phyloP scores from a whole-genome alignment of 352 stramenopile genomes.

The Nothophytophthora sp. region DNA sequence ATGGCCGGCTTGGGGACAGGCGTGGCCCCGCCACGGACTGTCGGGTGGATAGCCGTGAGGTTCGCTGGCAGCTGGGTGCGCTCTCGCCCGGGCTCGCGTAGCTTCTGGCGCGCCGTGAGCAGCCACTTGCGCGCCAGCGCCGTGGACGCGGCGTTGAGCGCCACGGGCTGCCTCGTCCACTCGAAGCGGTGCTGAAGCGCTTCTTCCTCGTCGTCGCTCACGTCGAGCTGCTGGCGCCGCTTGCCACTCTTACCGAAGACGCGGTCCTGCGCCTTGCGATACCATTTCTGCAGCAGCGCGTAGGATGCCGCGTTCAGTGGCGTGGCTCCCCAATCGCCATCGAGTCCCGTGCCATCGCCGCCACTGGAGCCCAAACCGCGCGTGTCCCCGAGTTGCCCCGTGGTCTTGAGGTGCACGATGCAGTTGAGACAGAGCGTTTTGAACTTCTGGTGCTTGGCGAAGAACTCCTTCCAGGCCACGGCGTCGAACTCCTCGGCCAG shows the following conservation, averaged over 20 bases:
- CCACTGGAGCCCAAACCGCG: constrained; percentile 22
- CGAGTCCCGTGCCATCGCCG: constrained; percentile 18
- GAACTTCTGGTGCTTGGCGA: constrained; percentile 92
- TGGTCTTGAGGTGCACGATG: constrained; percentile 77
- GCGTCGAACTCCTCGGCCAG: constrained; percentile 92
- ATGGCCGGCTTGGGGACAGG: constrained; percentile 67
- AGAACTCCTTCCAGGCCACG: constrained; percentile 96
- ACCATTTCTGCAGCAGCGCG: constrained; percentile 93
- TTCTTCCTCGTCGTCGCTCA: constrained; percentile 90
- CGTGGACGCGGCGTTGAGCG: constrained; percentile 75
- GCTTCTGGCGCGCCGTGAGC: constrained; percentile 54
- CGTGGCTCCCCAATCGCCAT: constrained; percentile 53
- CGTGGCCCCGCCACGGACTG: constrained; percentile 54
- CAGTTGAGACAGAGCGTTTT: constrained; percentile 95
- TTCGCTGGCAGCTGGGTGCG: constrained; percentile 46
- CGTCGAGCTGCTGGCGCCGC: constrained; percentile 57
- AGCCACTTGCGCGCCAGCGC: constrained; percentile 87
- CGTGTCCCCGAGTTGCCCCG: constrained; percentile 18
- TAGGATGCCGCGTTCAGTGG: constrained; percentile 85
- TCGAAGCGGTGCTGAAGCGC: constrained; percentile 60
- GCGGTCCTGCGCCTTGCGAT: constrained; percentile 88
- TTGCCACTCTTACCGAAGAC: constrained; percentile 80
- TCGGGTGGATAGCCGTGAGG: constrained; percentile 52
- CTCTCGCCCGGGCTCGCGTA: constrained; percentile 50
- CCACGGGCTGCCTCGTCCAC: constrained; percentile 78